Conservation (phyloP, 2,329 filamentous ascomycete genomes). For the Venturia nashicola region DNA sequence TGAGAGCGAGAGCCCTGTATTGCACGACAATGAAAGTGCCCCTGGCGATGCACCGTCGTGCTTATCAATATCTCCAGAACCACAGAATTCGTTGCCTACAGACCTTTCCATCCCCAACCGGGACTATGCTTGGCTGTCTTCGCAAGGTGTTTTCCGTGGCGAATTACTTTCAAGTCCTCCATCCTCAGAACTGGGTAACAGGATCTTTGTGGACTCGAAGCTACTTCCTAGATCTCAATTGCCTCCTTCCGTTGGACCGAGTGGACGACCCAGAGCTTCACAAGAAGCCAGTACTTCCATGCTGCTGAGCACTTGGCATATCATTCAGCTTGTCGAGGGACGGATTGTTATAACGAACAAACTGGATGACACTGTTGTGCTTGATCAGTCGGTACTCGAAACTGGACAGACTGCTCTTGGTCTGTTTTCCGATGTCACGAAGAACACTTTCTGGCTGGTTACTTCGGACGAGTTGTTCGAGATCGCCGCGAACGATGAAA, state of each 20-base stretch:
- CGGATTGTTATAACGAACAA: conserved; percentile 77
- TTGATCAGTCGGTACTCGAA: conserved; percentile 77
- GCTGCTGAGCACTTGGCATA: conserved; percentile 85
- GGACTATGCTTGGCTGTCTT: conserved; percentile 81
- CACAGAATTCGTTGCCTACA: conserved; percentile 35
- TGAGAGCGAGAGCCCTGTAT: conserved; percentile 67
- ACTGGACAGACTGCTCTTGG: conserved; percentile 69
- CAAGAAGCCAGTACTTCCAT: conserved; percentile 69
- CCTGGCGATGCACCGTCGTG: conserved; percentile 49
- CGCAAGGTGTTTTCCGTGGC: conserved; percentile 81
- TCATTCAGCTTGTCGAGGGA: conserved; percentile 70
- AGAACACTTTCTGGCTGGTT: conserved; percentile 96
- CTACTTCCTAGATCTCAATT: conserved; percentile 65
- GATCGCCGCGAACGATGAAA: conserved; percentile 80
- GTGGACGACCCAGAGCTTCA: conserved; percentile 50
- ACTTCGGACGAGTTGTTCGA: conserved; percentile 87
- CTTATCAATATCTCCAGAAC: conserved; percentile 66
- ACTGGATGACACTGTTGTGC: conserved; percentile 72
- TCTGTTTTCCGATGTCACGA: conserved; percentile 77
- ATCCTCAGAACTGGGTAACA: conserved; percentile 54
- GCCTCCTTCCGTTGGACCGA: conserved; percentile 51
- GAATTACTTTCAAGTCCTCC: conserved; percentile 52
- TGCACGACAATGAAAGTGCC: conserved; percentile 58
- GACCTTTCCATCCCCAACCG: conserved; percentile 52
- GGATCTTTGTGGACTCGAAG: conserved; percentile 68